Evolutionary conservation across 352 stramenopile genomes (phyloP).

Genomic region (Blastocystis hominis): DNA sequence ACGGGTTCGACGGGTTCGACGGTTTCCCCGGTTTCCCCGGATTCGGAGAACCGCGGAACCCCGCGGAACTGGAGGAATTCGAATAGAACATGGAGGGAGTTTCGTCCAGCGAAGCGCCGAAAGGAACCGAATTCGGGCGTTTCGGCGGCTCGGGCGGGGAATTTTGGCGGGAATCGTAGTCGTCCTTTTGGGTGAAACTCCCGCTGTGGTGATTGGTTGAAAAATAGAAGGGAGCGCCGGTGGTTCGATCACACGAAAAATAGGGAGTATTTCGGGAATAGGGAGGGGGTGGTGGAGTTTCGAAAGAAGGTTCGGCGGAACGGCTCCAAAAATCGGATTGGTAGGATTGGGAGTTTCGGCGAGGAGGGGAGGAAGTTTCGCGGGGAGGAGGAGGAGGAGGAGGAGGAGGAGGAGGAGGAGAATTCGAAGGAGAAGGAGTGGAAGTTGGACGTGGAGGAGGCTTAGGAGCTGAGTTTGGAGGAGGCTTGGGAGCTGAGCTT

Average conservation of each 20-base stretch:
- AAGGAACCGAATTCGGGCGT: background rate
- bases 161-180: too few species aligned
- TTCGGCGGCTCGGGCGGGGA: background rate
- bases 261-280: too few species aligned
- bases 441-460: background rate
- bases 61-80: background rate
- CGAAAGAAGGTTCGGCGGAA: background rate
- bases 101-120: background rate
- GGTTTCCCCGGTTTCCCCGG: background rate
- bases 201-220: too few species aligned
- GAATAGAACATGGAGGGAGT: background rate
- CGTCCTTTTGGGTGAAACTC: too few species aligned
- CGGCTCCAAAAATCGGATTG: slow-evolving; percentile 60
- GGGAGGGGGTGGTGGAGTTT: background rate
- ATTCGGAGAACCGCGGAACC: background rate
- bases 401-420: background rate
- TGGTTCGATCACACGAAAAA: too few species aligned
- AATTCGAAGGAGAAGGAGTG: background rate
- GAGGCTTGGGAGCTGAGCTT: background rate
- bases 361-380: background rate
- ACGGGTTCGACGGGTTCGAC: too few species aligned
- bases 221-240: too few species aligned
- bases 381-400: background rate
- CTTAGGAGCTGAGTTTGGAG: background rate
- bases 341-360: background rate